These are phyloP conservation scores for Kuraishia ogatae DNA, from an alignment of 805 yeast genomes.

Conservation along the genomic window DNA sequence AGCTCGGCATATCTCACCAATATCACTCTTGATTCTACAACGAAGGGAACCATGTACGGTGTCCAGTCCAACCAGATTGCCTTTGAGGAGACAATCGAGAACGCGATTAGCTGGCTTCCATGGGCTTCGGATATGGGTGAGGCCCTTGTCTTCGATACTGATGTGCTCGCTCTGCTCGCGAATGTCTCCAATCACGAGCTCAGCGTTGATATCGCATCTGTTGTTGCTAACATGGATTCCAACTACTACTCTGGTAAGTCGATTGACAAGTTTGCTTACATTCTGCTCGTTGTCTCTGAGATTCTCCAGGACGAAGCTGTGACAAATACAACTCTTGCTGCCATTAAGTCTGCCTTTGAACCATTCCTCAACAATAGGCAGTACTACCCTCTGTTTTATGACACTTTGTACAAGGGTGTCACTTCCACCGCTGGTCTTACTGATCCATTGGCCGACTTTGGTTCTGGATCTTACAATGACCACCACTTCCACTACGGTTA, in stretches of 20 bases:
- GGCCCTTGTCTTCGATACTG: conserved; percentile 29
- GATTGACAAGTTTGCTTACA: conserved; percentile 48
- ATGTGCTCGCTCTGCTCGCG: conserved; percentile 34
- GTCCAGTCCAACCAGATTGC: conserved; percentile 29
- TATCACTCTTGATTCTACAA: conserved; percentile 32
- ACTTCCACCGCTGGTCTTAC: conserved; percentile 42
- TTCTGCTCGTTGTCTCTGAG: conserved; percentile 40
- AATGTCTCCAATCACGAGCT: conserved; percentile 35
- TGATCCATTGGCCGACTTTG: conserved; percentile 38
- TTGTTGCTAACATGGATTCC: conserved; percentile 30
- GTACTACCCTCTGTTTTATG: conserved; percentile 42
- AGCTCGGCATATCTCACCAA: conserved; percentile 33
- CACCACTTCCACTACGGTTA: conserved; percentile 54
- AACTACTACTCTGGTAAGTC: conserved; percentile 47
- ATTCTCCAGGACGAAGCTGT: conserved; percentile 33
- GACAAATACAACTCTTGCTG: conserved; percentile 39
- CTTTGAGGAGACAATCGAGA: conserved; percentile 30
- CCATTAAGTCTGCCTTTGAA: conserved; percentile 36
- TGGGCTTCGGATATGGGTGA: conserved; percentile 10
- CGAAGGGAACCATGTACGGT: conserved; percentile 43
- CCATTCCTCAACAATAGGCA: conserved; percentile 32
- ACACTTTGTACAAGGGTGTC: conserved; percentile 46
- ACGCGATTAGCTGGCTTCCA: conserved; percentile 27
- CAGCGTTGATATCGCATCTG: conserved; percentile 31
- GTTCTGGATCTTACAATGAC: conserved; percentile 43